A percentile compares a stretch with the other conserved stretches of the same genome.
Conservation (phyloP, 106 monocot species). For the Iris macrosiphon region DNA sequence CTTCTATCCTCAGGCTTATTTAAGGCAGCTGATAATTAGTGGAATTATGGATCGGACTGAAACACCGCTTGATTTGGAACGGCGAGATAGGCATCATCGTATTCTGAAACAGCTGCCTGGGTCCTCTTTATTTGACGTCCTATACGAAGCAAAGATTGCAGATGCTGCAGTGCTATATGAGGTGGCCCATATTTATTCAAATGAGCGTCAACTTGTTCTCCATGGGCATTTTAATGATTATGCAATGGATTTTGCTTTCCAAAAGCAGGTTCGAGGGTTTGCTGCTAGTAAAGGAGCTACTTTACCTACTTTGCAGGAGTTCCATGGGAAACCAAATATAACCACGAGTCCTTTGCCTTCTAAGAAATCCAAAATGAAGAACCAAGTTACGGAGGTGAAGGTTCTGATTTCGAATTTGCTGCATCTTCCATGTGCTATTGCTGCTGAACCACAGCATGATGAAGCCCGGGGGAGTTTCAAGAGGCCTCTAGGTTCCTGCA, state of each 20-base stretch:
- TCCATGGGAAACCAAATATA: slow-evolving; percentile 7
- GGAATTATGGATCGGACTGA: slow-evolving; percentile 78
- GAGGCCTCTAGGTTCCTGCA: slow-evolving; percentile 29
- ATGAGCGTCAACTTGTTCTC: slow-evolving; percentile 78
- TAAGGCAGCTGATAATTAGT: slow-evolving; percentile 88
- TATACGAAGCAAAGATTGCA: slow-evolving; percentile 61
- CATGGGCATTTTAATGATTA: slow-evolving; percentile 26
- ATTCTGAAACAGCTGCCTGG: slow-evolving; percentile 88
- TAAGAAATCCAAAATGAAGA: slow-evolving; percentile 34
- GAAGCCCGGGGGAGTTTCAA: slow-evolving; percentile 37
- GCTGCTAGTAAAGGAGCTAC: slow-evolving; percentile 19
- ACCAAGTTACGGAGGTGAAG: slow-evolving; percentile 52
- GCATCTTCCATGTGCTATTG: slow-evolving; percentile 33
- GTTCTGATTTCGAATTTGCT: slow-evolving; percentile 51
- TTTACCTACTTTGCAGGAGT: slow-evolving; percentile 21
- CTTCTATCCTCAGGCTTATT: slow-evolving; percentile 89
- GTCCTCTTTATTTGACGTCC: slow-evolving; percentile 56
- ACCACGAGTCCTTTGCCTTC: not conserved
- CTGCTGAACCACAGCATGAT: slow-evolving; percentile 28
- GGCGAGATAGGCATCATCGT: slow-evolving; percentile 60
- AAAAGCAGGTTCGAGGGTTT: slow-evolving; percentile 19
- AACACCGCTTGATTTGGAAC: slow-evolving; percentile 37
- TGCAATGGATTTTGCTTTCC: slow-evolving; percentile 10
- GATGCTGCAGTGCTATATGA: slow-evolving; percentile 41
- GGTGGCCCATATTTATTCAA: slow-evolving; percentile 49